Conservation (phyloP, 23 red algal genomes). For the Cyanidioschyzon merolae region DNA sequence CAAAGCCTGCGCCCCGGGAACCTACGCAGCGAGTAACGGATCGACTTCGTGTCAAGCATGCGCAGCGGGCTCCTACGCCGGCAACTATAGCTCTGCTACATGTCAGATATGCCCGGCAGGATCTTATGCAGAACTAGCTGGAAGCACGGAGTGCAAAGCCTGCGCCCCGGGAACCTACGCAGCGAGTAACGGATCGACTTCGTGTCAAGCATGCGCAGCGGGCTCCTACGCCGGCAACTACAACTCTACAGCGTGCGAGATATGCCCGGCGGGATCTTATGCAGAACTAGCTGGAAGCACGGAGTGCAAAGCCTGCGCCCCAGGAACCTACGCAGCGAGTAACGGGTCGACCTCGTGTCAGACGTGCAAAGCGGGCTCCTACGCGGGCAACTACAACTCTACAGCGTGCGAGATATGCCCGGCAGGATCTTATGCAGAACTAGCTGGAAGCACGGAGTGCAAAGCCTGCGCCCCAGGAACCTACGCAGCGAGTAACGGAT, state of each 20-base stretch:
- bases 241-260: not conserved
- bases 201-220: not conserved
- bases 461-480: not conserved
- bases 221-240: not conserved
- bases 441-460: not conserved
- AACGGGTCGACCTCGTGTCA: not conserved
- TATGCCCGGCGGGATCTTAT: not conserved
- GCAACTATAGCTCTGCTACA: not conserved
- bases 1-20: not conserved
- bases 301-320: not conserved
- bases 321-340: not conserved
- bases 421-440: not conserved
- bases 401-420: not conserved
- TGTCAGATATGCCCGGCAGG: not conserved
- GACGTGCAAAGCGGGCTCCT: not conserved
- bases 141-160: not conserved
- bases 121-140: not conserved
- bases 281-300: not conserved
- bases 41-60: not conserved
- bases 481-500: not conserved
- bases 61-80: conserved; percentile 1
- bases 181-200: not conserved
- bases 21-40: not conserved
- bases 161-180: not conserved
- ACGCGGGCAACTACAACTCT: not conserved